Conservation (phyloP, 2,329 filamentous ascomycete genomes). For the Cercospora citrullina region DNA sequence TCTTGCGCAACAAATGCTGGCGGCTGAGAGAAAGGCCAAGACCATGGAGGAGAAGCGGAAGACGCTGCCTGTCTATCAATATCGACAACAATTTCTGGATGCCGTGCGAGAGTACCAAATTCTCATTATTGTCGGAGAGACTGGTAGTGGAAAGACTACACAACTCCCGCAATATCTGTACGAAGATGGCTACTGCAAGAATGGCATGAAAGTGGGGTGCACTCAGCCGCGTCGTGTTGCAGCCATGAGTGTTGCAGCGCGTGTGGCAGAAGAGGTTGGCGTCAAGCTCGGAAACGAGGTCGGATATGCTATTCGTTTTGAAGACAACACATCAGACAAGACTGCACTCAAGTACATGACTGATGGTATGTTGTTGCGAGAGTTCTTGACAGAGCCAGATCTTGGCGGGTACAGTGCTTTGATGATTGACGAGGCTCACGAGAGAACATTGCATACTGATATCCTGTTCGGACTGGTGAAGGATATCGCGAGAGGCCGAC, state of each 20-base stretch:
- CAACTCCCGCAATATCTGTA: slow-evolving; percentile 92
- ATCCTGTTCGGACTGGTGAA: slow-evolving; percentile 86
- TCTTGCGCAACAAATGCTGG: slow-evolving; percentile 78
- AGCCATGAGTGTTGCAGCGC: slow-evolving; percentile 94
- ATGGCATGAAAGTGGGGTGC: slow-evolving; percentile 81
- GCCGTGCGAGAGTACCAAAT: slow-evolving; percentile 85
- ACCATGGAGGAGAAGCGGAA: slow-evolving; percentile 91
- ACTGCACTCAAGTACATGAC: slow-evolving; percentile 96
- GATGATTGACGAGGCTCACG: slow-evolving; percentile 98
- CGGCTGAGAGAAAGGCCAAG: slow-evolving; percentile 81
- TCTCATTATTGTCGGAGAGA: slow-evolving; percentile 90
- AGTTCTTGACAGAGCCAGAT: slow-evolving; percentile 86
- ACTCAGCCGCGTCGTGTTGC: slow-evolving; percentile 94
- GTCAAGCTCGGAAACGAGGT: slow-evolving; percentile 89
- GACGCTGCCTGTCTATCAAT: slow-evolving; percentile 84
- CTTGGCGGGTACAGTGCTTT: slow-evolving; percentile 79
- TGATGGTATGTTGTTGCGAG: slow-evolving; percentile 88
- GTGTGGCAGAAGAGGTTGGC: slow-evolving; percentile 92
- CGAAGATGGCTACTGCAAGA: slow-evolving; percentile 85
- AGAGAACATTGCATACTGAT: slow-evolving; percentile 87
- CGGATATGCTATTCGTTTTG: slow-evolving; percentile 92
- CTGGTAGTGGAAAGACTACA: slow-evolving; percentile 92
- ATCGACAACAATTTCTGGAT: slow-evolving; percentile 80
- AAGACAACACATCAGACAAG: slow-evolving; percentile 87
- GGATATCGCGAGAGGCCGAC: slow-evolving; percentile 78